Percentiles rank a stretch among this genome's conserved stretches.
These are phyloP conservation scores for Penicillium waksmanii DNA, from an alignment of 495 filamentous ascomycete species.

Conservation along the genomic window DNA sequence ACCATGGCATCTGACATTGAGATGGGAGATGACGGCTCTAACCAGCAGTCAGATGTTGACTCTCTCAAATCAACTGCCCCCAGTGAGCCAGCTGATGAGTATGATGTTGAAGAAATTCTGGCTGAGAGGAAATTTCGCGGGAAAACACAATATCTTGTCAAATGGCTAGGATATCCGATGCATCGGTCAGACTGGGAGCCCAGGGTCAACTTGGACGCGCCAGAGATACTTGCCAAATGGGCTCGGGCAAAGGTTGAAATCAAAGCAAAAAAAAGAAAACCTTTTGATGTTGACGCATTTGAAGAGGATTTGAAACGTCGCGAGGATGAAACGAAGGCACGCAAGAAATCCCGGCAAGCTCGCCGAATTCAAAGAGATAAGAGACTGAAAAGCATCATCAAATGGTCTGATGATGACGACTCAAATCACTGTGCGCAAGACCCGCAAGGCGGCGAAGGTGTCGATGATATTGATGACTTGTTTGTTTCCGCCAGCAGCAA, in stretches of 20 bases:
- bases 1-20: conserved; percentile 13
- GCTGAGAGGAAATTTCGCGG: conserved; percentile 47
- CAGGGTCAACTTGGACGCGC: conserved; percentile 51
- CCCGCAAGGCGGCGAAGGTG: background rate
- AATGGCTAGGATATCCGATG: conserved; percentile 67
- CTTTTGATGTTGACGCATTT: conserved; percentile 56
- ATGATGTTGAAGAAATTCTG: conserved; percentile 49
- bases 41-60: conserved; percentile 54
- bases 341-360: conserved; percentile 37
- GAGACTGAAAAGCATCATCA: background rate
- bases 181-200: conserved; percentile 69
- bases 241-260: conserved; percentile 51
- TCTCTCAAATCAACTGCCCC: conserved; percentile 62
- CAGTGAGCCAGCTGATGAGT: conserved; percentile 44
- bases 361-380: background rate
- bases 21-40: conserved; percentile 26
- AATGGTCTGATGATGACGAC: background rate
- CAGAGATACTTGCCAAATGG: conserved; percentile 57
- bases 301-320: conserved; percentile 33
- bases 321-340: conserved; percentile 34
- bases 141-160: conserved; percentile 60
- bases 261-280: conserved; percentile 35
- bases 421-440: background rate
- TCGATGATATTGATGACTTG: background rate
- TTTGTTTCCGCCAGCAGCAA: background rate